Percentiles rank a stretch among this genome's conserved stretches.
phyloP scores from a whole-genome alignment of 257 asterid genomes.

The Plantago ovata region DNA sequence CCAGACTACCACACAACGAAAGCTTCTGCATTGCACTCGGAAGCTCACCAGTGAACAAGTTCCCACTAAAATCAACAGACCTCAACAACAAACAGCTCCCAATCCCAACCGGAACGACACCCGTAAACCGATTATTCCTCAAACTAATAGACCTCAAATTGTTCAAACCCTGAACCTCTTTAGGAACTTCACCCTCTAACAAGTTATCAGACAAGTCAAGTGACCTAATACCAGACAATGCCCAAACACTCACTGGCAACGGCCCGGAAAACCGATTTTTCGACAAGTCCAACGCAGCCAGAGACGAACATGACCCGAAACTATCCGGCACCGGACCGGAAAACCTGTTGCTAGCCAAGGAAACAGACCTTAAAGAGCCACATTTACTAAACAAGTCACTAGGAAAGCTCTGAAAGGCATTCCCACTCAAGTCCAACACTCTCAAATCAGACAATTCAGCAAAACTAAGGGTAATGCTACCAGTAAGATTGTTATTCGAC shows the following conservation, averaged over 20 bases:
- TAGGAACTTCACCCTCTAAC: conserved; percentile 65
- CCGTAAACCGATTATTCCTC: conserved; percentile 49
- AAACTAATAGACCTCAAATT: conserved; percentile 56
- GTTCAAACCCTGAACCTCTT: conserved; percentile 44
- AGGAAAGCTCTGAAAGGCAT: conserved; percentile 55
- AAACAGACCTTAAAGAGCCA: conserved; percentile 69
- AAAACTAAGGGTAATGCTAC: conserved; percentile 62
- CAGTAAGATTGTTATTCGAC: conserved; percentile 68
- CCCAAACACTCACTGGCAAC: conserved; percentile 66
- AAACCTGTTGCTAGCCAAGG: conserved; percentile 65
- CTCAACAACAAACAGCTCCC: conserved; percentile 60
- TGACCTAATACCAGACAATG: conserved; percentile 58
- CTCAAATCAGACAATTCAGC: conserved; percentile 66
- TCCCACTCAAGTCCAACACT: conserved; percentile 70
- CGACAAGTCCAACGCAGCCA: conserved; percentile 64
- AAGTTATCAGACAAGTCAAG: conserved; percentile 76
- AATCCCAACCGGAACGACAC: conserved; percentile 62
- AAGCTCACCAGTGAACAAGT: conserved; percentile 52
- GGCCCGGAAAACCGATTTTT: conserved; percentile 75
- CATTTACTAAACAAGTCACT: conserved; percentile 76
- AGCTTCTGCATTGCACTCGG: conserved; percentile 76
- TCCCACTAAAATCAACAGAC: conserved; percentile 65
- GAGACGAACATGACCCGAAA: conserved; percentile 66
- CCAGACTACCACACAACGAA: conserved; percentile 43
- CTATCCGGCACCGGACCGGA: conserved; percentile 73